Conservation (phyloP, 495 filamentous ascomycete species). For the Cudoniella acicularis region DNA sequence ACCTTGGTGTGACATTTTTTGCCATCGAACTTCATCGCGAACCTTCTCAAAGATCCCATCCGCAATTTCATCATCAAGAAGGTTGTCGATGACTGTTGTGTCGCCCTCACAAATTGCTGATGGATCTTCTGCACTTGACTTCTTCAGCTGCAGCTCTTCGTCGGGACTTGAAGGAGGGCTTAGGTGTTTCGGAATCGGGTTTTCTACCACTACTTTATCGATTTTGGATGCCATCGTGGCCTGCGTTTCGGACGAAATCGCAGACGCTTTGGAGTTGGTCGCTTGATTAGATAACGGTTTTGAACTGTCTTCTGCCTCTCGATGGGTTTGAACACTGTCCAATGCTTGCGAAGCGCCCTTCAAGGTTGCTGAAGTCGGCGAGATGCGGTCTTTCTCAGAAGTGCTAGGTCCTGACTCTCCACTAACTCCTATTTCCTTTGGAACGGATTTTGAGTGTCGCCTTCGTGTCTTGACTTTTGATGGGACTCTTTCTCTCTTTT, state of each 20-base stretch:
- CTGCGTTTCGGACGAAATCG: neutral
- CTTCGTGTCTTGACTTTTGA: constrained; percentile 21
- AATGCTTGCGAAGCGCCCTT: constrained; percentile 3
- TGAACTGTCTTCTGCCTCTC: neutral
- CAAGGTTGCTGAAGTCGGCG: constrained; percentile 1
- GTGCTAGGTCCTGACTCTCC: neutral
- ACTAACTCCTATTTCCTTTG: constrained; percentile 3
- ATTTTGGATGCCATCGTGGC: neutral
- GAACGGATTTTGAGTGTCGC: constrained; percentile 16
- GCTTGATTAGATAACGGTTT: neutral
- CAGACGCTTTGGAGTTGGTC: neutral
- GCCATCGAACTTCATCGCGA: constrained; percentile 77
- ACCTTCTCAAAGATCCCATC: constrained; percentile 66
- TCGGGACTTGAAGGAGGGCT: constrained; percentile 14
- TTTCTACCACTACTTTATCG: neutral
- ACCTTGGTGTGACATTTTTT: constrained; percentile 86
- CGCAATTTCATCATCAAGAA: constrained; percentile 51
- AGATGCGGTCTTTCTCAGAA: neutral
- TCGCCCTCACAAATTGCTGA: constrained; percentile 66
- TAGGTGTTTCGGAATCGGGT: neutral
- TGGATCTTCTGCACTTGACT: constrained; percentile 6
- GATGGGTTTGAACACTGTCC: constrained; percentile 5
- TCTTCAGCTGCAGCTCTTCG: too few species aligned
- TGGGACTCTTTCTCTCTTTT: constrained; percentile 27
- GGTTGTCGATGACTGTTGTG: constrained; percentile 66